Percentiles rank a stretch among this genome's conserved stretches.
Evolutionary conservation across 83 land plant genomes (phyloP).

Genomic region (Diphasiastrum complanatum): DNA sequence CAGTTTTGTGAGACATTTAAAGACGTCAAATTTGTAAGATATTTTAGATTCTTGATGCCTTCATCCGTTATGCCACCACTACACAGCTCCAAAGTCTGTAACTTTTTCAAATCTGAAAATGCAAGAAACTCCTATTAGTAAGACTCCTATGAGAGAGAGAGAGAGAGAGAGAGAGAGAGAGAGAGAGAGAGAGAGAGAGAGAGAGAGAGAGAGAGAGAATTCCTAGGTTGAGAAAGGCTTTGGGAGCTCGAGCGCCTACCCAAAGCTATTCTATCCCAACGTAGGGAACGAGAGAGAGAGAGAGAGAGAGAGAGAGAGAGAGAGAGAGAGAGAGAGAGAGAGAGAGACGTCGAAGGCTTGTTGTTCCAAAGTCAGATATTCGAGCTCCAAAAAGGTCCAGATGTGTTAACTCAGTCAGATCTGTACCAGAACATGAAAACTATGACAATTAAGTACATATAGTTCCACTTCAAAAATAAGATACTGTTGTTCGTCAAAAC

Average conservation of each 20-base stretch:
- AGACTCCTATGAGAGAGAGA: neutral
- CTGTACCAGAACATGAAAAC: constrained; percentile 50
- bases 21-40: constrained; percentile 60
- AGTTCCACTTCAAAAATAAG: neutral
- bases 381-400: constrained; percentile 98
- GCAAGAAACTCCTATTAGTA: neutral
- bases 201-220: too few relatives aligned
- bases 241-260: constrained; percentile 17
- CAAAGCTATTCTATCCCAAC: neutral
- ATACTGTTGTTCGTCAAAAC: neutral
- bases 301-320: neutral
- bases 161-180: neutral
- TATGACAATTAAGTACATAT: neutral
- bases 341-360: constrained; percentile 39
- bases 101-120: constrained; percentile 81
- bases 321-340: neutral
- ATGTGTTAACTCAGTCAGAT: constrained; percentile 75
- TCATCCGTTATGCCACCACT: constrained; percentile 91
- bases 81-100: constrained; percentile 79
- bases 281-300: neutral
- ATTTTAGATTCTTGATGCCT: constrained; percentile 85
- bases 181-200: neutral
- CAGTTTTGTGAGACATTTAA: constrained; percentile 86
- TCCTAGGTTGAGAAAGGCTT: neutral
- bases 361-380: constrained; percentile 82